Evolutionary conservation across 345 rosid species (phyloP), one percentile per base, ranked within the genome.

Genomic region (Euphorbia peplus): DNA sequence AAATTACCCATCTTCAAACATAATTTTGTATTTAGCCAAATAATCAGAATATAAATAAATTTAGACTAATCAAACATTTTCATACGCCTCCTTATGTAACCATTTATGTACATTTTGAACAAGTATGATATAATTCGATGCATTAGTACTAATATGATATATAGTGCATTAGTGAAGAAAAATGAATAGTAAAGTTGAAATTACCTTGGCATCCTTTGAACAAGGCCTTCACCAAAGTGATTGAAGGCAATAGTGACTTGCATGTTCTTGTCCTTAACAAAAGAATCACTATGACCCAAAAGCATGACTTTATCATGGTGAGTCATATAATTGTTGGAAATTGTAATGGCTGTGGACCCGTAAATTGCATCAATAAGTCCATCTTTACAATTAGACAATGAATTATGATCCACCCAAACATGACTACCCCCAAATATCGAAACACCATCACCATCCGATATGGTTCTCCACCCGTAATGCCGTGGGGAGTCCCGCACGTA

Each of bases 241-340:
- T 74, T 74, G 13, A 74, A 74, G 46, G 78, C 78, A 11, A 74
- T 69, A 22, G 78, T 74, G 65, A 74, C 73, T 54, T 74, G 78
- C 78, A 74, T 74, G 73, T 64, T 69, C 73, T 69, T 74, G 73
- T 75, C 78, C 24, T 58, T 66, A 50, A 56, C 41, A 37, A 69
- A 75, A n/a, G 73, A 63, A 64, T 75, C 78, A 44, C 78, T 75
- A 24, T 75, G 78, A 15, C 74, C 78, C 37, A 75, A 22, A 10
- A 75, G 58, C 78, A 75, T 75, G 55, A 75, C 78, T 67, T 75
- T 75, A 64, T 69, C 78, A 39, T 75, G 78, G 39, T 75, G 78
- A 66, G 74, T 75, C 78, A 75, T 64, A 56, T 56, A 69, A 70
- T 75, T 75, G 78, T 75, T 75, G 1, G 78, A 75, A 58, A 75